These are phyloP conservation scores for Quillaja saponaria DNA, from an alignment of 306 rosid species.

Conservation along the genomic window DNA sequence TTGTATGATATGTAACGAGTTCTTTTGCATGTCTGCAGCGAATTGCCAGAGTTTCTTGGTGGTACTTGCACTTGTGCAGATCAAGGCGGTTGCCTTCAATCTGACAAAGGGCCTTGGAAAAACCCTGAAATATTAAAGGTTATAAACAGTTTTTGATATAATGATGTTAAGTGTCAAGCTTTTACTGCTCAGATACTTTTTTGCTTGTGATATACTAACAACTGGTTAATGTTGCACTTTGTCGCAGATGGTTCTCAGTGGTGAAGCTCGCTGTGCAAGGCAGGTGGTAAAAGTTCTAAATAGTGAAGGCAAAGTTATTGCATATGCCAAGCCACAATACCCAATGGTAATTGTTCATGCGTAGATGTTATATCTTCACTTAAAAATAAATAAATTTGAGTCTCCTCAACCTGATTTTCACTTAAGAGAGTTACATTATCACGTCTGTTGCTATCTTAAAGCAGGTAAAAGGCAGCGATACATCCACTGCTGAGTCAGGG, in stretches of 20 bases:
- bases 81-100: slow-evolving; percentile 89
- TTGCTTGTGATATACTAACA: slow-evolving; percentile 26
- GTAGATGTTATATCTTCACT: slow-evolving; percentile 17
- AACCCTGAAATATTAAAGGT: slow-evolving; percentile 92
- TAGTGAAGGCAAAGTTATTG: slow-evolving; percentile 90
- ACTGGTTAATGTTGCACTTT: slow-evolving; percentile 27
- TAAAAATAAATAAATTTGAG: slow-evolving; percentile 4
- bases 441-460: slow-evolving; percentile 16
- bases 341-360: slow-evolving; percentile 57
- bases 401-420: not conserved
- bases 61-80: slow-evolving; percentile 90
- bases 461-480: slow-evolving; percentile 90
- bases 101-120: slow-evolving; percentile 99
- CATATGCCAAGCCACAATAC: slow-evolving; percentile 78
- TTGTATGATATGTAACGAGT: slow-evolving; percentile 22
- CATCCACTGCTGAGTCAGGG: slow-evolving; percentile 98
- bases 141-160: slow-evolving; percentile 24
- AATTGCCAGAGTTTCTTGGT: slow-evolving; percentile 94
- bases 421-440: slow-evolving; percentile 1
- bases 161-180: not conserved
- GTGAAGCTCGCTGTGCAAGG: slow-evolving; percentile 75
- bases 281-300: slow-evolving; percentile 86
- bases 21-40: slow-evolving; percentile 54
- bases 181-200: not conserved
- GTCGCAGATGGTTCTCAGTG: slow-evolving; percentile 79